These are phyloP conservation scores for Epichloe scottii DNA, from an alignment of 2,329 filamentous ascomycete genomes.

Conservation along the genomic window DNA sequence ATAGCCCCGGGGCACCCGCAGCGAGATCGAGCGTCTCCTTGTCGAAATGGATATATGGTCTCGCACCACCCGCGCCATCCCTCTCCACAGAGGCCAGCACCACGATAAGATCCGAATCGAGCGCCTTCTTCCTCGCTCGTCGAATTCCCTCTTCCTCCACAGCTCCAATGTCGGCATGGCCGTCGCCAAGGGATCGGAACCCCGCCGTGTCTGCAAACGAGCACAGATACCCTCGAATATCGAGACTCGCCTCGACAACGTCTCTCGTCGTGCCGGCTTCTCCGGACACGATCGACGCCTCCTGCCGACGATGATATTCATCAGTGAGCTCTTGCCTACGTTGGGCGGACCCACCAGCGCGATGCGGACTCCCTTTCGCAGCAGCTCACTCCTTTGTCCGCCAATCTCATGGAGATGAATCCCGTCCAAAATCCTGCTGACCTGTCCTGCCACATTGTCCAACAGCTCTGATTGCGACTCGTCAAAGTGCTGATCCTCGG, in stretches of 20 bases:
- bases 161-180: conserved; percentile 41
- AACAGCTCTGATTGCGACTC: conserved; percentile 67
- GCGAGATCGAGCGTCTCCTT: conserved; percentile 42
- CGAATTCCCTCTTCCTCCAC: conserved; percentile 87
- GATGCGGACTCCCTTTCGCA: conserved; percentile 74
- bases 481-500: conserved; percentile 94
- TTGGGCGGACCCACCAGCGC: conserved; percentile 87
- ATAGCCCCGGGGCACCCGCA: conserved; percentile 33
- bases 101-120: conserved; percentile 75
- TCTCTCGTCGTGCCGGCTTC: conserved; percentile 92
- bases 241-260: conserved; percentile 81
- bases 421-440: conserved; percentile 45
- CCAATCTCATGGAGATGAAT: conserved; percentile 63
- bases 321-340: conserved; percentile 83
- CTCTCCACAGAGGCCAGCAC: conserved; percentile 65
- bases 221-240: conserved; percentile 81
- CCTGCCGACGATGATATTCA: conserved; percentile 85
- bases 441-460: conserved; percentile 52
- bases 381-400: conserved; percentile 67
- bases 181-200: conserved; percentile 41
- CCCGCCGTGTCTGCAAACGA: conserved; percentile 95
- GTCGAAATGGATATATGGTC: conserved; percentile 36
- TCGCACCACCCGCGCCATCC: conserved; percentile 15
- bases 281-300: conserved; percentile 87
- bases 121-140: conserved; percentile 67